phyloP scores from a whole-genome alignment of 108 stramenopile genomes.

The Cylindrotheca closterium region DNA sequence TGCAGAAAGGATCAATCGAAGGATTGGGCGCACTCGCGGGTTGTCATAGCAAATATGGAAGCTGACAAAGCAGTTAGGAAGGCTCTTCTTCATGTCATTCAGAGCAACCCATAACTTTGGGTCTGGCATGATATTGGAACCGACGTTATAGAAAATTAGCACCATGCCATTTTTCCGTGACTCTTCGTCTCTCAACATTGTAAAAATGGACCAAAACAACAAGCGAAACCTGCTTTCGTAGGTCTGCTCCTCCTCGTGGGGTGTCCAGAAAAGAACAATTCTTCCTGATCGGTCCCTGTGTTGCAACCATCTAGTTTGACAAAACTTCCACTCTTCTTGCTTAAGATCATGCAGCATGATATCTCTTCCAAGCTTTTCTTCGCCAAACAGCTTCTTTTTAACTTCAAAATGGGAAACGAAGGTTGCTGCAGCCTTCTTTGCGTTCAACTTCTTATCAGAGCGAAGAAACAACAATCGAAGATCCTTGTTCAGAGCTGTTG shows the following conservation, averaged over 20 bases:
- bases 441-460: conserved; percentile 35
- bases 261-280: conserved; percentile 14
- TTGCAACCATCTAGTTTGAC: neutral
- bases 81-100: neutral
- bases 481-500: conserved; percentile 10
- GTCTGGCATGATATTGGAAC: neutral
- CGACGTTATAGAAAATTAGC: conserved; percentile 26
- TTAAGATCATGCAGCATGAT: neutral
- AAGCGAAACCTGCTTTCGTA: neutral
- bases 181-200: conserved; percentile 13
- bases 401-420: conserved; percentile 26
- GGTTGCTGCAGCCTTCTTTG: conserved; percentile 18
- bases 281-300: conserved; percentile 26
- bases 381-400: conserved; percentile 31
- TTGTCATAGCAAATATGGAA: conserved; percentile 1
- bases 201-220: neutral
- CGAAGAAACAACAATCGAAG: conserved; percentile 43
- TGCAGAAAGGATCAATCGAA: neutral
- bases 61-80: neutral
- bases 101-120: neutral
- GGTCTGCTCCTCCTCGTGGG: neutral
- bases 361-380: neutral
- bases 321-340: neutral
- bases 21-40: neutral
- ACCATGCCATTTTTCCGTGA: conserved; percentile 30